Evolutionary conservation across 371 early-diverging fungal species (phyloP).

Genomic region (Lichtheimia hyalospora): DNA sequence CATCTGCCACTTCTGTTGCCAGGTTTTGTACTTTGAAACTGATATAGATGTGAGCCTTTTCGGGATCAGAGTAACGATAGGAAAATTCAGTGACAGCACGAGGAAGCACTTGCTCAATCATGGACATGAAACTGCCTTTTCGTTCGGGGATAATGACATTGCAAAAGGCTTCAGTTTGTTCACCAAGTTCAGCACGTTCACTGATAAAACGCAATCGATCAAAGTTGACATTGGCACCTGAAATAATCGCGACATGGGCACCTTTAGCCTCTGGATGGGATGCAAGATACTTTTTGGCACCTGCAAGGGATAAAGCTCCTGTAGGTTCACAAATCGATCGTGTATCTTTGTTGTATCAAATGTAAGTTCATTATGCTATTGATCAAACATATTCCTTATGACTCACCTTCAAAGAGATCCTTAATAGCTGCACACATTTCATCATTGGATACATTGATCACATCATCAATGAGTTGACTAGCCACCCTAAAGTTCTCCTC

Average conservation of each 20-base stretch:
- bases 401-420: slow-evolving; percentile 81
- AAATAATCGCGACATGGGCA: slow-evolving; percentile 76
- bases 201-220: slow-evolving; percentile 94
- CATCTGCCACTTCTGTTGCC: slow-evolving; percentile 63
- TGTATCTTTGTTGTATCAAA: slow-evolving; percentile 60
- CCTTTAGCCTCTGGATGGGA: slow-evolving; percentile 43
- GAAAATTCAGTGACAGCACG: slow-evolving; percentile 89
- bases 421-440: slow-evolving; percentile 98
- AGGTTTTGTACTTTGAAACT: slow-evolving; percentile 75
- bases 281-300: slow-evolving; percentile 78
- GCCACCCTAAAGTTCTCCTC: slow-evolving; percentile 85
- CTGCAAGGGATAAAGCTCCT: slow-evolving; percentile 90
- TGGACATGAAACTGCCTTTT: slow-evolving; percentile 84
- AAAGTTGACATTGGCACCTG: slow-evolving; percentile 98
- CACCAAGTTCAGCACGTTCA: slow-evolving; percentile 92
- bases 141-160: slow-evolving; percentile 88
- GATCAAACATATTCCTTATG: too few species aligned
- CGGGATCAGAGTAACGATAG: slow-evolving; percentile 83
- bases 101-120: slow-evolving; percentile 80
- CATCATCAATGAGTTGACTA: slow-evolving; percentile 69
- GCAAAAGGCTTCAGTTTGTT: slow-evolving; percentile 86
- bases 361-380: too few species aligned
- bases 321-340: slow-evolving; percentile 94
- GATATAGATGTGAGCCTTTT: slow-evolving; percentile 84
- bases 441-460: slow-evolving; percentile 89